Conservation (phyloP, 2,329 filamentous ascomycete species). For the Aspergillus sp. region DNA sequence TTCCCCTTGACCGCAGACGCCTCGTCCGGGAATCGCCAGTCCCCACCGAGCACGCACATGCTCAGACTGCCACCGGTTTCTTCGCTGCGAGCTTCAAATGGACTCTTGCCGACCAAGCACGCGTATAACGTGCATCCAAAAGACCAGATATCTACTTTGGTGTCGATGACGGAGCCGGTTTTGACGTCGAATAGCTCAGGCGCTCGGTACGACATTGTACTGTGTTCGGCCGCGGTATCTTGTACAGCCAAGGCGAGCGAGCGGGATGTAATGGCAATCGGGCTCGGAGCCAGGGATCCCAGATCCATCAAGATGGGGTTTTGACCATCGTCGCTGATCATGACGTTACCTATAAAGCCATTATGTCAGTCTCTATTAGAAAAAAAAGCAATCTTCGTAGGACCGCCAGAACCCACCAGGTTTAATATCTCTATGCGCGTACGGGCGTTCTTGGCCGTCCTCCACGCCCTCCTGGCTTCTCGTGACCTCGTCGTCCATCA, state of each 20-base stretch:
- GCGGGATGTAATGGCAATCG: constrained; percentile 79
- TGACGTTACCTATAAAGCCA: constrained; percentile 68
- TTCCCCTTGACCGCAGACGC: constrained; percentile 53
- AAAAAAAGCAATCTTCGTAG: neutral
- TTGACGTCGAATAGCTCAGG: constrained; percentile 98
- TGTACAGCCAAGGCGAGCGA: constrained; percentile 87
- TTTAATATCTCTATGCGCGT: constrained; percentile 95
- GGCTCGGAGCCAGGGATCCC: constrained; percentile 79
- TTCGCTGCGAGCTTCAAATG: constrained; percentile 90
- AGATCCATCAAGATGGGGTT: constrained; percentile 96
- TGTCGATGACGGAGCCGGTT: constrained; percentile 83
- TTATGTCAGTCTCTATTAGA: neutral
- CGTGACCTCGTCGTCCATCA: constrained; percentile 72
- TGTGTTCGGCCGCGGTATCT: constrained; percentile 91
- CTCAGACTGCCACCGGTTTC: constrained; percentile 91
- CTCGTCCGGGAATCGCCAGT: constrained; percentile 95
- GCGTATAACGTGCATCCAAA: constrained; percentile 96
- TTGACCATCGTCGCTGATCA: constrained; percentile 87
- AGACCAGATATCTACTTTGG: constrained; percentile 97
- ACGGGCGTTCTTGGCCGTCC: constrained; percentile 64
- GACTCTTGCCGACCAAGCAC: constrained; percentile 90
- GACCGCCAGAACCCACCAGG: constrained; percentile 56
- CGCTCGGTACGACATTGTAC: constrained; percentile 96
- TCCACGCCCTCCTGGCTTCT: constrained; percentile 59
- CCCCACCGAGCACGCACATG: constrained; percentile 84